phyloP scores from a whole-genome alignment of 768 basidiomycete species.

The Calocera viscosa region DNA sequence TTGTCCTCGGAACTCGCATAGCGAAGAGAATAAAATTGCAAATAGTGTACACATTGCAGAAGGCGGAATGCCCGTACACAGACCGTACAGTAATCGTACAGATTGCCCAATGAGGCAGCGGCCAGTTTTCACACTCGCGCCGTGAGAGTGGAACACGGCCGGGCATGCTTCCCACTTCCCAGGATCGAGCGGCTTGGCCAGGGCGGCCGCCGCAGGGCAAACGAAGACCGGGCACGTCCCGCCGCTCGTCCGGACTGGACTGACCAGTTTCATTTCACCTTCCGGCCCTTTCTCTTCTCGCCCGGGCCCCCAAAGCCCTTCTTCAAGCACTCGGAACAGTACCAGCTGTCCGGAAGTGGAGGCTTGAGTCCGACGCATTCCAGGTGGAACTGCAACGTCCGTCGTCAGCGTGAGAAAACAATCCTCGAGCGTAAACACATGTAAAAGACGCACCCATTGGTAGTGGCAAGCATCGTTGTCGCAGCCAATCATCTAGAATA shows the following conservation, averaged over 20 bases:
- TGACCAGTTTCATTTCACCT: neutral
- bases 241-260: neutral
- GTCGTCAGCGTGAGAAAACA: neutral
- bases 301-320: conserved; percentile 21
- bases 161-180: neutral
- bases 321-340: conserved; percentile 42
- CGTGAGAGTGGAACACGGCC: neutral
- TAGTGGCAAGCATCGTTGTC: conserved; percentile 53
- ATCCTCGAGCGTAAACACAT: neutral
- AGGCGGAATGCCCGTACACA: neutral
- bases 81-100: neutral
- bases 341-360: conserved; percentile 47
- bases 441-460: conserved; percentile 47
- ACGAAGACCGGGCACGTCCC: neutral
- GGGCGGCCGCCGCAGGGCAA: too few species aligned
- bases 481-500: conserved; percentile 60
- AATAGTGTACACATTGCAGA: neutral
- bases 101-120: neutral
- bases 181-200: neutral
- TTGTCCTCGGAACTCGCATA: too few species aligned
- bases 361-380: conserved; percentile 46
- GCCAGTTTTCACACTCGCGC: neutral
- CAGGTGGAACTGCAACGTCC: conserved; percentile 43
- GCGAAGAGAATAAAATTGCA: too few species aligned
- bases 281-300: neutral